Evolutionary conservation across 352 stramenopile genomes (phyloP).

Genomic region (Globisporangium nodosum): DNA sequence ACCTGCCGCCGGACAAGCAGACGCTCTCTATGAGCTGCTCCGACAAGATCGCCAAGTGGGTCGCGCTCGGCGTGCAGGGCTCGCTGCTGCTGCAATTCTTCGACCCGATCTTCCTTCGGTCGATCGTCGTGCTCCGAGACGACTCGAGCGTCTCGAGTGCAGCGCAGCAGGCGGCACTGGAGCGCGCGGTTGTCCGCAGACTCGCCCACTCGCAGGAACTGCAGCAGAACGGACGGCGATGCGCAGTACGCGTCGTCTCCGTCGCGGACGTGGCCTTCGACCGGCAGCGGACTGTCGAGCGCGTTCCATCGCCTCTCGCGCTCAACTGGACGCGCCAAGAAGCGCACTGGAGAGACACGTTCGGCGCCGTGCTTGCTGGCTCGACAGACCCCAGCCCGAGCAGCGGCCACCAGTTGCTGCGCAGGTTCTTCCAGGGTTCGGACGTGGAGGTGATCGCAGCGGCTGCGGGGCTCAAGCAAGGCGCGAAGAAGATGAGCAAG

Average conservation of each 20-base stretch:
- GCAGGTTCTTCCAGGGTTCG: conserved; percentile 30
- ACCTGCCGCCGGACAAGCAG: conserved; percentile 81
- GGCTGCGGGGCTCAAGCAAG: conserved; percentile 62
- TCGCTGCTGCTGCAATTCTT: conserved; percentile 60
- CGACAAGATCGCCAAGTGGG: conserved; percentile 91
- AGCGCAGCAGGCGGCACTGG: conserved; percentile 38
- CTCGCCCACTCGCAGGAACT: background rate
- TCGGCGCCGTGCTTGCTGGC: too few species aligned
- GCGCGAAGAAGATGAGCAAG: conserved; percentile 57
- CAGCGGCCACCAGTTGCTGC: background rate
- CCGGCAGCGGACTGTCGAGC: conserved; percentile 6
- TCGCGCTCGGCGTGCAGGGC: conserved; percentile 77
- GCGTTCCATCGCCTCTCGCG: conserved; percentile 36
- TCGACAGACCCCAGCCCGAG: background rate
- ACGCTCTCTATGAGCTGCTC: conserved; percentile 92
- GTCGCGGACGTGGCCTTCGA: conserved; percentile 7
- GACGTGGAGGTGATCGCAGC: conserved; percentile 55
- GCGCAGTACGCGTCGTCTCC: conserved; percentile 5
- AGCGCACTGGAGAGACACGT: conserved; percentile 24
- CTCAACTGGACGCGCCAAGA: conserved; percentile 52
- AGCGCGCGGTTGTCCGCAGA: conserved; percentile 36
- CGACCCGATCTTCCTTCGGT: conserved; percentile 42
- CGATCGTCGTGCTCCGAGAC: conserved; percentile 48
- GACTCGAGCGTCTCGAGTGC: conserved; percentile 21
- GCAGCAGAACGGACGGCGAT: background rate